These are phyloP conservation scores for Scheffersomyces quercinus DNA, from an alignment of 1,139 yeast genomes.

Conservation along the genomic window DNA sequence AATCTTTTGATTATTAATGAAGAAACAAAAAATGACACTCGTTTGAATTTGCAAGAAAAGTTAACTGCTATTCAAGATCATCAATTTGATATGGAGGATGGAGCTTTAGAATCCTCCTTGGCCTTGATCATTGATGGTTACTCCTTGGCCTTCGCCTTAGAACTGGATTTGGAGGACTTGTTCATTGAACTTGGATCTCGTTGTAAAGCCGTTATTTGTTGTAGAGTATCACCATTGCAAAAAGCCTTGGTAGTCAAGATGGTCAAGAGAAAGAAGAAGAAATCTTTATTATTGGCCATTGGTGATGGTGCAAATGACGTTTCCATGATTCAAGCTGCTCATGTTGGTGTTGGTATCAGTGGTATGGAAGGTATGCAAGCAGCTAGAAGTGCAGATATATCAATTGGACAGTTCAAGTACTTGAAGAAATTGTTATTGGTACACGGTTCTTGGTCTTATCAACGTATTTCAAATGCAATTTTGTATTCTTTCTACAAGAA, in stretches of 20 bases:
- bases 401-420: conserved; percentile 93
- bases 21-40: conserved; percentile 72
- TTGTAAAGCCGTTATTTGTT: conserved; percentile 92
- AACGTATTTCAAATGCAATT: conserved; percentile 87
- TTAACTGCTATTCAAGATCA: conserved; percentile 72
- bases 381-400: conserved; percentile 95
- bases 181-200: conserved; percentile 78
- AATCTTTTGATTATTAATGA: conserved; percentile 87
- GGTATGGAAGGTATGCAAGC: conserved; percentile 99
- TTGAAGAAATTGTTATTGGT: conserved; percentile 81
- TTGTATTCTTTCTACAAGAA: conserved; percentile 95
- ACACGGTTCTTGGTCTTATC: conserved; percentile 98
- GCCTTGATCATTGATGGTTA: conserved; percentile 95
- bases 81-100: conserved; percentile 61
- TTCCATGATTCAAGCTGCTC: conserved; percentile 98
- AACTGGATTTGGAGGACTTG: conserved; percentile 74
- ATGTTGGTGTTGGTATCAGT: conserved; percentile 96
- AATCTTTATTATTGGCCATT: conserved; percentile 81
- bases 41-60: conserved; percentile 70
- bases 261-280: conserved; percentile 72
- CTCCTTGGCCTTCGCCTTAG: conserved; percentile 82
- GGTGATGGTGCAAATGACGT: conserved; percentile 99
- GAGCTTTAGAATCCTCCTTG: conserved; percentile 61
- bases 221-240: conserved; percentile 97
- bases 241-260: conserved; percentile 94